Conservation (phyloP, 345 rosid genomes). For the Barbarea vulgaris region DNA sequence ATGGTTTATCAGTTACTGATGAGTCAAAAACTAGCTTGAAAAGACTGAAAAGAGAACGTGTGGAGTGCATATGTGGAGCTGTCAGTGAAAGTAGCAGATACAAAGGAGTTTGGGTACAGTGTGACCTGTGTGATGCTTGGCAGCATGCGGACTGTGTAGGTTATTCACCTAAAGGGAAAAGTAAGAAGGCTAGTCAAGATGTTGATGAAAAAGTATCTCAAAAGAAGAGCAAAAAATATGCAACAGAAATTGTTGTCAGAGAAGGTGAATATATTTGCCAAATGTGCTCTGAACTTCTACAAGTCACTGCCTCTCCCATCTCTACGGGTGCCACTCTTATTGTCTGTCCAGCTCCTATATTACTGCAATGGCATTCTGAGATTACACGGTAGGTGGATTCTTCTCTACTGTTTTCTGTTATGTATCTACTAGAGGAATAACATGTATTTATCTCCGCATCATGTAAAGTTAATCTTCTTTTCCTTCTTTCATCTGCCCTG, state of each 20-base stretch:
- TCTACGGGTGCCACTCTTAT: conserved; percentile 90
- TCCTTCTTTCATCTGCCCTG: conserved; percentile 36
- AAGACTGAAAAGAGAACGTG: conserved; percentile 81
- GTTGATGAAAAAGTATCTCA: conserved; percentile 26
- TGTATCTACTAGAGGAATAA: conserved; percentile 10
- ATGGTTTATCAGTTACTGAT: conserved; percentile 36
- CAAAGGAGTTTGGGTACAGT: conserved; percentile 93
- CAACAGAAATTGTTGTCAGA: conserved; percentile 53
- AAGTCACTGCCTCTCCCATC: conserved; percentile 75
- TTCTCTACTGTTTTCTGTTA: conserved; percentile 28
- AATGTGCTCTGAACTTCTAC: conserved; percentile 75
- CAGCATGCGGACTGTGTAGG: conserved; percentile 98
- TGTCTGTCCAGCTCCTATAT: conserved; percentile 94
- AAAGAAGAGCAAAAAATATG: conserved; percentile 58
- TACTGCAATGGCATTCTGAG: conserved; percentile 95
- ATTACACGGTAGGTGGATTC: conserved; percentile 63
- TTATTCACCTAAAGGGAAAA: conserved; percentile 75
- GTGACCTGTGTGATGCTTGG: conserved; percentile 99
- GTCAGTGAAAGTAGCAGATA: conserved; percentile 81
- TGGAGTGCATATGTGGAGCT: conserved; percentile 96
- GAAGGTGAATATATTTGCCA: conserved; percentile 79
- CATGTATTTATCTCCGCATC: conserved; percentile 21
- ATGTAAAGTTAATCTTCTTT: conserved; percentile 28
- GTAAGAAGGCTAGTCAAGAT: conserved; percentile 42
- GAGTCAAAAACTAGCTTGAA: conserved; percentile 50